Conservation (phyloP, 768 basidiomycete genomes). For the Serendipita sp. region DNA sequence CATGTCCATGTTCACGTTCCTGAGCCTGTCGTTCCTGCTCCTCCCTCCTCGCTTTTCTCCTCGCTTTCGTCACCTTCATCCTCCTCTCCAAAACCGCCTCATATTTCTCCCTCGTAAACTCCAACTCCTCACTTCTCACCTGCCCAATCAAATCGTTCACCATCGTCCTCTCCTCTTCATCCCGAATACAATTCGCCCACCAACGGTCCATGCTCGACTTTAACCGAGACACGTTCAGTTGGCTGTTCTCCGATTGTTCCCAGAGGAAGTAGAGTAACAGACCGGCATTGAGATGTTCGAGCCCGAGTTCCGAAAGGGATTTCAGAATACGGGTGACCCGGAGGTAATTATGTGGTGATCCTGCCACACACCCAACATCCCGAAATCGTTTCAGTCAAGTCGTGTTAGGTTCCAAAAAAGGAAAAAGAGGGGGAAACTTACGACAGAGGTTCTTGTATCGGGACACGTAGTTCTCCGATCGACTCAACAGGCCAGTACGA, state of each 20-base stretch:
- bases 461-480: slow-evolving; percentile 31
- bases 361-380: slow-evolving; percentile 19
- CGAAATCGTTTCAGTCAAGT: not conserved
- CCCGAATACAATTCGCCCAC: slow-evolving; percentile 61
- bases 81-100: slow-evolving; percentile 27
- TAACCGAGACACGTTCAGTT: slow-evolving; percentile 23
- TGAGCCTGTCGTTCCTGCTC: slow-evolving; percentile 18
- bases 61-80: too few relatives aligned
- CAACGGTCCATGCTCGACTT: slow-evolving; percentile 52
- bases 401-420: not conserved
- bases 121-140: slow-evolving; percentile 28
- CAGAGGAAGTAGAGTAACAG: slow-evolving; percentile 53
- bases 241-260: slow-evolving; percentile 45
- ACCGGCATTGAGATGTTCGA: slow-evolving; percentile 46
- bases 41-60: slow-evolving; percentile 12
- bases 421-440: slow-evolving; percentile 24
- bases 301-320: slow-evolving; percentile 51
- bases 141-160: slow-evolving; percentile 33
- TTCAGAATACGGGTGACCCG: slow-evolving; percentile 65
- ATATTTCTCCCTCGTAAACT: slow-evolving; percentile 39
- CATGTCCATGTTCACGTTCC: not conserved
- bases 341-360: slow-evolving; percentile 56
- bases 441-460: slow-evolving; percentile 50
- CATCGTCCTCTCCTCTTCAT: slow-evolving; percentile 41
- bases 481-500: slow-evolving; percentile 43